A percentile compares a stretch with the other conserved stretches of the same genome.
These are phyloP conservation scores for Fusarium begoniae DNA, from an alignment of 2,329 filamentous ascomycete species.

Conservation along the genomic window DNA sequence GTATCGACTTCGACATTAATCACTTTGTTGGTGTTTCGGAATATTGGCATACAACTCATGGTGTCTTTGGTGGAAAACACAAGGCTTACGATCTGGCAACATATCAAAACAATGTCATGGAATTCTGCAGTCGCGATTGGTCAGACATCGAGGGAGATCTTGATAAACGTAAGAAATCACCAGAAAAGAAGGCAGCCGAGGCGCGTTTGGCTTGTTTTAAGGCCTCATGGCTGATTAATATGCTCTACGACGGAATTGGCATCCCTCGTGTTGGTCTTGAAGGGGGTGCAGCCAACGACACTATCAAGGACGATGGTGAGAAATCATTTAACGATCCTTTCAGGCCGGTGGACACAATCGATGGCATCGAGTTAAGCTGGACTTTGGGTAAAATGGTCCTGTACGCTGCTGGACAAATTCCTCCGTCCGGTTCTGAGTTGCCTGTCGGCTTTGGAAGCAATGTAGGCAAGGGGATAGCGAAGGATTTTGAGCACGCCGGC, in stretches of 20 bases:
- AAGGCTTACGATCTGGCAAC: conserved; percentile 90
- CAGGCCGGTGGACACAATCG: conserved; percentile 91
- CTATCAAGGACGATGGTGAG: conserved; percentile 75
- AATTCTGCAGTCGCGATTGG: conserved; percentile 90
- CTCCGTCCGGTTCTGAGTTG: conserved; percentile 65
- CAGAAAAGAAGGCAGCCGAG: conserved; percentile 79
- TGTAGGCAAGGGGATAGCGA: conserved; percentile 66
- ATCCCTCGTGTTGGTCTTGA: conserved; percentile 87
- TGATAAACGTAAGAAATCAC: conserved; percentile 72
- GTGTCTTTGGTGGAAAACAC: conserved; percentile 82
- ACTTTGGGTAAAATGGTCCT: conserved; percentile 96
- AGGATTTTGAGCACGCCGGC: conserved; percentile 86
- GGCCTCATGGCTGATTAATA: conserved; percentile 96
- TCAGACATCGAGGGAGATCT: conserved; percentile 74
- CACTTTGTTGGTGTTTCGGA: conserved; percentile 98
- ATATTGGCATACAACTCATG: conserved; percentile 98
- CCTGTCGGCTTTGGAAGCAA: conserved; percentile 97
- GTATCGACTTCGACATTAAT: conserved; percentile 96
- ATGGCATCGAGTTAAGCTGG: conserved; percentile 94
- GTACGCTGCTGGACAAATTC: conserved; percentile 90
- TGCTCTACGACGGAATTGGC: conserved; percentile 95
- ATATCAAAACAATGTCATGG: conserved; percentile 84
- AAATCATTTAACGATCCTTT: conserved; percentile 84
- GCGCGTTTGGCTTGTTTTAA: conserved; percentile 96
- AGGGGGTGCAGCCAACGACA: conserved; percentile 69